Evolutionary conservation across 805 yeast species (phyloP).

Genomic region (Lipomyces orientalis): DNA sequence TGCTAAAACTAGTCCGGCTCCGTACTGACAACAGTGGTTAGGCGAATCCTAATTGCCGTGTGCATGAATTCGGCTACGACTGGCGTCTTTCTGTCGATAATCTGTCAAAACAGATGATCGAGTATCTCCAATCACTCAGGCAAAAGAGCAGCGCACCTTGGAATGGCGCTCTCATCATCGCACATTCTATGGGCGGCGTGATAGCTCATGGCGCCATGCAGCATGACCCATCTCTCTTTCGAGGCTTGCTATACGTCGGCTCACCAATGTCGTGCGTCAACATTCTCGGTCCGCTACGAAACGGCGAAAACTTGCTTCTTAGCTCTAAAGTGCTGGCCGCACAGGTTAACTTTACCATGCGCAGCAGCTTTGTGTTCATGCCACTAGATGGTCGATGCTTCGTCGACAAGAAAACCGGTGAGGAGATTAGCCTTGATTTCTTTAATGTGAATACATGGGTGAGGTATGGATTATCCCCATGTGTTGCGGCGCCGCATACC

Average conservation of each 20-base stretch:
- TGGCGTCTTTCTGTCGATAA: conserved; percentile 81
- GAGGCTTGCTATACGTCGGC: conserved; percentile 83
- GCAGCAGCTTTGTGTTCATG: conserved; percentile 78
- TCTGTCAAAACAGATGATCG: conserved; percentile 57
- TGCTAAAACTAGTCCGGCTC: not conserved
- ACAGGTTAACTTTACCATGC: conserved; percentile 85
- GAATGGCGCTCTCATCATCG: conserved; percentile 71
- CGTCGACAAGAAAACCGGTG: conserved; percentile 62
- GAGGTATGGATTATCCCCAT: conserved; percentile 73
- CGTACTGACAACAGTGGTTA: not conserved
- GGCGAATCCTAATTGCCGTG: conserved; percentile 54
- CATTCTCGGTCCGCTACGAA: conserved; percentile 82
- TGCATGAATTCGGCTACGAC: conserved; percentile 87
- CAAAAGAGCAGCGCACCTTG: conserved; percentile 49
- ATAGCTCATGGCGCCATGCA: conserved; percentile 82
- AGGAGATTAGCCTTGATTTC: conserved; percentile 69
- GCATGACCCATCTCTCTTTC: conserved; percentile 65
- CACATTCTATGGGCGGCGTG: conserved; percentile 95
- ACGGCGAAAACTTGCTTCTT: conserved; percentile 78
- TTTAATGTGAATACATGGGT: conserved; percentile 84
- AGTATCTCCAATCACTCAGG: conserved; percentile 56
- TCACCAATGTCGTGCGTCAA: conserved; percentile 84
- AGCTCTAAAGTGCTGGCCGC: conserved; percentile 76
- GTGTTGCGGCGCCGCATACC: conserved; percentile 58
- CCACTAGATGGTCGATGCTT: conserved; percentile 80